These are phyloP conservation scores for Podospora pseudocomata DNA, from an alignment of 495 filamentous ascomycete genomes.

Conservation along the genomic window DNA sequence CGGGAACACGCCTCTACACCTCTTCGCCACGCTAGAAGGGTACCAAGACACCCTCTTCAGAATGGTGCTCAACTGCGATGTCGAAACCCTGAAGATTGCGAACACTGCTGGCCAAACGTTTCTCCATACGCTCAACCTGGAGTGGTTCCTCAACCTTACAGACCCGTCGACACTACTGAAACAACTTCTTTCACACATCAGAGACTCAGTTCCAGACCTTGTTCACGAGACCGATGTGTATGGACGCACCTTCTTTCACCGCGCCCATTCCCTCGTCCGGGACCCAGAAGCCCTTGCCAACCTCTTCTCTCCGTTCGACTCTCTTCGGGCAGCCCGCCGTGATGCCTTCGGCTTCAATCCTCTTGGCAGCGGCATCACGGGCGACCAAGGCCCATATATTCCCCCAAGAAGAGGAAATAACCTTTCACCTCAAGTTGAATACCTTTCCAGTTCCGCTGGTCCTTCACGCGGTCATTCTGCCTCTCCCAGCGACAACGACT, in stretches of 20 bases:
- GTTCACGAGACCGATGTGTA: conserved; percentile 41
- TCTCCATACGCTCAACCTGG: conserved; percentile 42
- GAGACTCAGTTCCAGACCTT: conserved; percentile 26
- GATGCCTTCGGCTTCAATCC: conserved; percentile 41
- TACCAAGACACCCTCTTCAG: conserved; percentile 31
- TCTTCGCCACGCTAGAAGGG: conserved; percentile 34
- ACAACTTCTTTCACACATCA: conserved; percentile 30
- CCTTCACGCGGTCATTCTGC: not conserved
- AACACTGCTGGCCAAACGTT: conserved; percentile 49
- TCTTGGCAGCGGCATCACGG: not conserved
- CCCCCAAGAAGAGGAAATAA: conserved; percentile 18
- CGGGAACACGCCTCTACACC: conserved; percentile 45
- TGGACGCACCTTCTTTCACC: conserved; percentile 45
- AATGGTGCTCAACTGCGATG: conserved; percentile 25
- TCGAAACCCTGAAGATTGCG: conserved; percentile 12
- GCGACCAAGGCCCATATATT: conserved; percentile 8
- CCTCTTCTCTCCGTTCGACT: conserved; percentile 20
- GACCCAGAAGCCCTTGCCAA: conserved; percentile 13
- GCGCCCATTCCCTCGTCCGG: conserved; percentile 27
- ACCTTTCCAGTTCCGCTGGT: not conserved
- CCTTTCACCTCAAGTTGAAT: conserved; percentile 7
- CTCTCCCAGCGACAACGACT: conserved; percentile 14
- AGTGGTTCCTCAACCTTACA: conserved; percentile 34
- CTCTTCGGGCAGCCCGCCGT: conserved; percentile 12
- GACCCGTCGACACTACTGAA: conserved; percentile 18